Conservation (phyloP, 306 rosid genomes). For the Bauhinia variegata region DNA sequence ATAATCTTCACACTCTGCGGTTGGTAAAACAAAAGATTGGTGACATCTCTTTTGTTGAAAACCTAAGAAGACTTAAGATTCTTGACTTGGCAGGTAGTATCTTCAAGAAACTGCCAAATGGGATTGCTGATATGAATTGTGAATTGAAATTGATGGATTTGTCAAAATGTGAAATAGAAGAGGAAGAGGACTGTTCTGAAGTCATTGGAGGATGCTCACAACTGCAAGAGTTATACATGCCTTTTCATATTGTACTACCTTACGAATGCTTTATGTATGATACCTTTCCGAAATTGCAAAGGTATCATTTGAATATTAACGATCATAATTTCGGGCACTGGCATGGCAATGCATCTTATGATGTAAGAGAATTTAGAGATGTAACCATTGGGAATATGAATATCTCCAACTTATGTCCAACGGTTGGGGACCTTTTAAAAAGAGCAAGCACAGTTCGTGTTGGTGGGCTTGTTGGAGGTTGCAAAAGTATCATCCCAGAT, state of each 20-base stretch:
- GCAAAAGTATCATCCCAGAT: conserved; percentile 1
- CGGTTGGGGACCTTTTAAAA: not conserved
- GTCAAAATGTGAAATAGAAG: not conserved
- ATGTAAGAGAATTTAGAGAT: too few relatives aligned
- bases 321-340: too few relatives aligned
- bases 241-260: not conserved
- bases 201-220: not conserved
- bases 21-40: accelerated
- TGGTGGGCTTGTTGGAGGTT: not conserved
- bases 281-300: not conserved
- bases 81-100: not conserved
- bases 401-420: not conserved
- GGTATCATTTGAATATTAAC: not conserved
- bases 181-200: not conserved
- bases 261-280: too few relatives aligned
- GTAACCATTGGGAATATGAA: not conserved
- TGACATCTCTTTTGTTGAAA: not conserved
- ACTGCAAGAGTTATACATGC: not conserved
- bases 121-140: not conserved
- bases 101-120: not conserved
- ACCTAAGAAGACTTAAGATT: not conserved
- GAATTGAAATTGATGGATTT: not conserved
- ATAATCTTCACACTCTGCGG: not conserved
- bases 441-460: not conserved
- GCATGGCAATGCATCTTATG: not conserved